phyloP scores from a whole-genome alignment of 352 stramenopile genomes.

The Globisporangium rhizosaccharum region DNA sequence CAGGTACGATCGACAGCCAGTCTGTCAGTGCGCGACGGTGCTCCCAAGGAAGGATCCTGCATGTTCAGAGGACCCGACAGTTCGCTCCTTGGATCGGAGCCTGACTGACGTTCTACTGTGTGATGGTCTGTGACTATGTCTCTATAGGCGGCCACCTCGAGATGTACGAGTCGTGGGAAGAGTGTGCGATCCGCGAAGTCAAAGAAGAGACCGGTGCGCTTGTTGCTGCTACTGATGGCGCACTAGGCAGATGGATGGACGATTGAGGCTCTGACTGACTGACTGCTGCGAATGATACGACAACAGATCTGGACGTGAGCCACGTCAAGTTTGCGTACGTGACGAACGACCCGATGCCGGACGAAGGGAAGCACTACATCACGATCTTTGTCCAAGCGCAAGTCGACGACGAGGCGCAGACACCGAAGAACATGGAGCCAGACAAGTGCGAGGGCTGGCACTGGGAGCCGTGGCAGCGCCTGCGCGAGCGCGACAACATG shows the following conservation, averaged over 20 bases:
- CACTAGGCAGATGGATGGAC: neutral
- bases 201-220: constrained; percentile 74
- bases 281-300: constrained; percentile 2
- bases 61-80: too few species aligned
- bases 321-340: constrained; percentile 54
- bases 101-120: neutral
- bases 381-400: constrained; percentile 78
- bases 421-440: constrained; percentile 70
- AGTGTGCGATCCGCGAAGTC: constrained; percentile 73
- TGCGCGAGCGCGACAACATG: constrained; percentile 57
- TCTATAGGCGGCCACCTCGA: constrained; percentile 62
- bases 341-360: constrained; percentile 80
- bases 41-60: too few species aligned
- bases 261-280: neutral
- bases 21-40: neutral
- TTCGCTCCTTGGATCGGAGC: neutral
- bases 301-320: constrained; percentile 54
- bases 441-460: constrained; percentile 79
- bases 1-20: constrained; percentile 20
- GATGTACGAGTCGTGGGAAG: constrained; percentile 78
- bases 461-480: constrained; percentile 51
- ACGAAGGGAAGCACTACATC: constrained; percentile 83
- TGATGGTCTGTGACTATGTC: too few species aligned
- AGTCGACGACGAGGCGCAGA: constrained; percentile 42
- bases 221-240: neutral